A percentile compares a stretch with the other conserved stretches of the same genome.
phyloP scores from a whole-genome alignment of 2,329 filamentous ascomycete species.

The Ophidiomyces ophidiicola region DNA sequence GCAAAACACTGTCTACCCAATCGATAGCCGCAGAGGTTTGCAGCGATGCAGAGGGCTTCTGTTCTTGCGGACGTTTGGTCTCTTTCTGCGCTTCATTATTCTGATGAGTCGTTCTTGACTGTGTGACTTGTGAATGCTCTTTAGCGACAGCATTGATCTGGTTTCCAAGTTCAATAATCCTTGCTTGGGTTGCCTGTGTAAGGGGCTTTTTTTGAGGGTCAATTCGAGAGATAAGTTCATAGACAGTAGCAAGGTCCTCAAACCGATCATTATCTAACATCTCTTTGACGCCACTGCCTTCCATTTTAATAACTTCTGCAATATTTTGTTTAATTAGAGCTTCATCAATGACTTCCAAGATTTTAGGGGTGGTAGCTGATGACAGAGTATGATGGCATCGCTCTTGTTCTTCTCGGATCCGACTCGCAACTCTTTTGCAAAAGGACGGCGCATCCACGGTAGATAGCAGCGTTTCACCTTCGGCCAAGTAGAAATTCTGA shows the following conservation, averaged over 20 bases:
- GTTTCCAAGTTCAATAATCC: conserved; percentile 65
- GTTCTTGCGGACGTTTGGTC: conserved; percentile 41
- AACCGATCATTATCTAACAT: conserved; percentile 87
- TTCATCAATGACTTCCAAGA: conserved; percentile 64
- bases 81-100: conserved; percentile 25
- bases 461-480: conserved; percentile 62
- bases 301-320: conserved; percentile 68
- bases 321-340: conserved; percentile 69
- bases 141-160: conserved; percentile 62
- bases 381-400: conserved; percentile 76
- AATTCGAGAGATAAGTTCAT: conserved; percentile 63
- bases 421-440: conserved; percentile 60
- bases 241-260: conserved; percentile 68
- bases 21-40: conserved; percentile 79
- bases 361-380: conserved; percentile 56
- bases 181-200: conserved; percentile 56
- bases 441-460: conserved; percentile 72
- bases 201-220: conserved; percentile 61
- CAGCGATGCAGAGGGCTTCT: conserved; percentile 48
- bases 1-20: conserved; percentile 87
- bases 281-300: conserved; percentile 67
- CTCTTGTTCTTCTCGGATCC: conserved; percentile 68
- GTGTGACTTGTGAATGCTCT: conserved; percentile 46
- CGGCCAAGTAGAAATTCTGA: conserved; percentile 58
- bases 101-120: conserved; percentile 27